These are phyloP conservation scores for Datisca glomerata DNA, from an alignment of 306 rosid genomes.

Conservation along the genomic window DNA sequence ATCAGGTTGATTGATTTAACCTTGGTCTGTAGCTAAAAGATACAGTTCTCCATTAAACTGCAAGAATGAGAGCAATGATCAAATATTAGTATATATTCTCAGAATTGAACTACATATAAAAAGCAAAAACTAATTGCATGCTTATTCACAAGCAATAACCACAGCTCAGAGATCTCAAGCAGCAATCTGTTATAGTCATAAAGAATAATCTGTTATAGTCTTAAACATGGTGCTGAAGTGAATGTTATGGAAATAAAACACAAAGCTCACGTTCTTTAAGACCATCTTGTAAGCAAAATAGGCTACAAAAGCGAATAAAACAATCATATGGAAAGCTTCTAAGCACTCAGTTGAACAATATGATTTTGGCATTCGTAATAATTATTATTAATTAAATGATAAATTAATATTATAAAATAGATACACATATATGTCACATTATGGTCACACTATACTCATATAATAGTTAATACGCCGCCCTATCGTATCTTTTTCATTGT, in stretches of 20 bases:
- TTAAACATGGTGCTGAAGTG: slow-evolving; percentile 99
- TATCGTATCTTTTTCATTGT: too few relatives aligned
- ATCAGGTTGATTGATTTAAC: slow-evolving; percentile 94
- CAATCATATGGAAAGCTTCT: too few relatives aligned
- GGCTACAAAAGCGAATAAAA: slow-evolving; percentile 67
- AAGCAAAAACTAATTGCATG: too few relatives aligned
- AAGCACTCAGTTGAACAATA: too few relatives aligned
- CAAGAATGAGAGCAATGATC: too few relatives aligned
- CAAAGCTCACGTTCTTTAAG: slow-evolving; percentile 94
- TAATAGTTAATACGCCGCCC: too few relatives aligned
- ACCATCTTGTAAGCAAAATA: slow-evolving; percentile 90
- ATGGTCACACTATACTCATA: too few relatives aligned
- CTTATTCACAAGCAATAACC: slow-evolving; percentile 9
- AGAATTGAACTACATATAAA: slow-evolving; percentile 7
- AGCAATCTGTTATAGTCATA: background rate
- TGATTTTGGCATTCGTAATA: too few relatives aligned
- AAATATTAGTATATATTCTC: slow-evolving; percentile 8
- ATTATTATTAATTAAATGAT: too few relatives aligned
- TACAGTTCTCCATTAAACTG: slow-evolving; percentile 79
- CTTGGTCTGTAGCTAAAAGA: slow-evolving; percentile 98
- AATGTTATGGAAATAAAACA: slow-evolving; percentile 90
- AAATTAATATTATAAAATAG: too few relatives aligned
- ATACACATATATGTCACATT: too few relatives aligned
- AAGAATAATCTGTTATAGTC: slow-evolving; percentile 36
- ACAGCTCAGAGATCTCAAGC: slow-evolving; percentile 9